Conservation (phyloP, 108 stramenopile species). For the Fistulifera solaris region DNA sequence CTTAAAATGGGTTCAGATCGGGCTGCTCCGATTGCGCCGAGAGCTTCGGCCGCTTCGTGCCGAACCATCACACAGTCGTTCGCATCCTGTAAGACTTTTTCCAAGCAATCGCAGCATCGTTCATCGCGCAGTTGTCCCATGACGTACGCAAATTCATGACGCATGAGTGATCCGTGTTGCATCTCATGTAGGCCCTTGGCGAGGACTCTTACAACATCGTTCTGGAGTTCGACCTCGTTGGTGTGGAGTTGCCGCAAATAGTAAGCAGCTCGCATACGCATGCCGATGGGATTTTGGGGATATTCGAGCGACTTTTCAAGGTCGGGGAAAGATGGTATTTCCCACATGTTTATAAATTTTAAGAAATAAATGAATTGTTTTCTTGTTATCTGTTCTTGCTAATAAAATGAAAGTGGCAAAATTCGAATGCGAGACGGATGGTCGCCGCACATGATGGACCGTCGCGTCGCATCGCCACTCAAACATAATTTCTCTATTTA, state of each 20-base stretch:
- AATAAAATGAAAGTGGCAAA: too few species aligned
- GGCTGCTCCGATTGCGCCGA: slow-evolving; percentile 70
- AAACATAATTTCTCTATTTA: too few species aligned
- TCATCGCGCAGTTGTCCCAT: slow-evolving; percentile 89
- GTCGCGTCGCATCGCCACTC: background rate
- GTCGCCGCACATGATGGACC: background rate
- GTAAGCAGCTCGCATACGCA: slow-evolving; percentile 87
- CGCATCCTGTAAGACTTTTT: slow-evolving; percentile 36
- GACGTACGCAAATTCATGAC: slow-evolving; percentile 98
- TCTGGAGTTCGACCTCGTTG: slow-evolving; percentile 11
- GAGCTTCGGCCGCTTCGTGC: slow-evolving; percentile 93
- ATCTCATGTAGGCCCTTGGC: slow-evolving; percentile 29
- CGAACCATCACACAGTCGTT: slow-evolving; percentile 90
- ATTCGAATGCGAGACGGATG: background rate
- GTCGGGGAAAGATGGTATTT: slow-evolving; percentile 43
- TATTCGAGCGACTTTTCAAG: slow-evolving; percentile 34
- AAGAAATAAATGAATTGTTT: too few species aligned
- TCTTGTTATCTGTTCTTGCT: too few species aligned
- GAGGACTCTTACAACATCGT: slow-evolving; percentile 37
- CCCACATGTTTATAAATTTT: slow-evolving; percentile 36
- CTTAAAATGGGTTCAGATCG: slow-evolving; percentile 32
- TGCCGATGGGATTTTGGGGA: slow-evolving; percentile 68
- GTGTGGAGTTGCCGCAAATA: slow-evolving; percentile 36
- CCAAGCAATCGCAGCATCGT: slow-evolving; percentile 40
- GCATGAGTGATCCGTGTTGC: slow-evolving; percentile 76